These are phyloP conservation scores for Smithsoniella earleae DNA, from an alignment of 163 green algal genomes.

Conservation along the genomic window DNA sequence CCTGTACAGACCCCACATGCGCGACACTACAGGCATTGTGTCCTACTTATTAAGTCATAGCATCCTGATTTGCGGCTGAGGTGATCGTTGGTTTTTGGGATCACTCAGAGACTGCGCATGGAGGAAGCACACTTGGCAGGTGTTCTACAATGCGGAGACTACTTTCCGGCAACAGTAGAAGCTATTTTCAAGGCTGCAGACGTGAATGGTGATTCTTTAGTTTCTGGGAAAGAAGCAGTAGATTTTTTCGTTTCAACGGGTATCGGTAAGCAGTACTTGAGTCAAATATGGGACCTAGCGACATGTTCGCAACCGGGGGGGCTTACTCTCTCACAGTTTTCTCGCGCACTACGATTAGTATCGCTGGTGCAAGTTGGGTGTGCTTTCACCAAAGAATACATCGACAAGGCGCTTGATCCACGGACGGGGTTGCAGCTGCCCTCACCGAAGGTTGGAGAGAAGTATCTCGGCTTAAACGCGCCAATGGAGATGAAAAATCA, in stretches of 20 bases:
- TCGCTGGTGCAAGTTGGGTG: conserved; percentile 1
- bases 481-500: no score
- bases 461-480: conserved; percentile 16
- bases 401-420: conserved; percentile 19
- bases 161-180: conserved; percentile 15
- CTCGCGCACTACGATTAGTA: not conserved
- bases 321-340: conserved; percentile 10
- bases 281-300: conserved; percentile 10
- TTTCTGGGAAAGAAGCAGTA: conserved; percentile 20
- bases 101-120: no score
- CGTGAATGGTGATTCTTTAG: conserved; percentile 16
- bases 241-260: conserved; percentile 26
- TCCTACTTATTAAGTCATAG: no score
- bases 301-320: conserved; percentile 9
- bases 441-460: not conserved
- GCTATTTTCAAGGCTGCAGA: conserved; percentile 18
- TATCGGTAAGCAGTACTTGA: not conserved
- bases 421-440: conserved; percentile 17
- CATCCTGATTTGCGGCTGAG: no score
- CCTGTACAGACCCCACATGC: no score
- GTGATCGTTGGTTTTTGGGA: no score
- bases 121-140: not conserved
- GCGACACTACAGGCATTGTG: no score
- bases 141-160: conserved; percentile 21
- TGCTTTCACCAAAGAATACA: conserved; percentile 10